Conservation (phyloP, 2,329 filamentous ascomycete species). For the Exophiala sideris region DNA sequence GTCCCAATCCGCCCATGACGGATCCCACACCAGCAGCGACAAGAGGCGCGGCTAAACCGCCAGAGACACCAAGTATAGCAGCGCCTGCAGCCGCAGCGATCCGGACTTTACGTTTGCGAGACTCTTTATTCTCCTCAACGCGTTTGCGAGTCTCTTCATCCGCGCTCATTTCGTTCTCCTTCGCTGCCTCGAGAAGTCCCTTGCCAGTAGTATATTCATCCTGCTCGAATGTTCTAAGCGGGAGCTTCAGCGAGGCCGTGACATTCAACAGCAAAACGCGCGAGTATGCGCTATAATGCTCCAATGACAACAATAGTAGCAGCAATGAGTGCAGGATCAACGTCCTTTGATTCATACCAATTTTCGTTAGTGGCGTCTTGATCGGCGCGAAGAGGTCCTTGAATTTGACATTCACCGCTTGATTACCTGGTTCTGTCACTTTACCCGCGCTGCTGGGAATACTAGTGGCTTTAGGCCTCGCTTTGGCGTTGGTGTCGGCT, state of each 20-base stretch:
- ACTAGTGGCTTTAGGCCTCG: slow-evolving; percentile 10
- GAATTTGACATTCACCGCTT: slow-evolving; percentile 24
- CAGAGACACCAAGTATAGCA: slow-evolving; percentile 77
- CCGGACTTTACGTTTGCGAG: slow-evolving; percentile 75
- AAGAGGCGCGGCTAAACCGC: slow-evolving; percentile 72
- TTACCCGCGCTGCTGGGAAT: slow-evolving; percentile 14
- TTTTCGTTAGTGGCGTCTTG: slow-evolving; percentile 57
- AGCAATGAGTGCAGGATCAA: slow-evolving; percentile 70
- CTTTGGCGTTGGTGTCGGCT: slow-evolving; percentile 31
- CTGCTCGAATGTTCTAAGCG: slow-evolving; percentile 60
- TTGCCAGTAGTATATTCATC: slow-evolving; percentile 74
- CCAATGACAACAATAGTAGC: slow-evolving; percentile 69
- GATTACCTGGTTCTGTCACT: slow-evolving; percentile 18
- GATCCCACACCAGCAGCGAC: slow-evolving; percentile 75
- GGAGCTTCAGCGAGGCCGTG: slow-evolving; percentile 67
- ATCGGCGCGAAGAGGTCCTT: slow-evolving; percentile 58
- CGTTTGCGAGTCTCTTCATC: slow-evolving; percentile 73
- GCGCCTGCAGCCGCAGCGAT: slow-evolving; percentile 85
- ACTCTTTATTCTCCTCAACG: slow-evolving; percentile 62
- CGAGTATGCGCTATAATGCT: slow-evolving; percentile 73
- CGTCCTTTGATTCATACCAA: slow-evolving; percentile 60
- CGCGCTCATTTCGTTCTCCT: slow-evolving; percentile 72
- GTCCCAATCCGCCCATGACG: slow-evolving; percentile 71
- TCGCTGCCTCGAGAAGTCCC: slow-evolving; percentile 61
- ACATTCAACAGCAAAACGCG: slow-evolving; percentile 68